phyloP scores from a whole-genome alignment of 2,329 filamentous ascomycete species.

The Cadophora gregata region DNA sequence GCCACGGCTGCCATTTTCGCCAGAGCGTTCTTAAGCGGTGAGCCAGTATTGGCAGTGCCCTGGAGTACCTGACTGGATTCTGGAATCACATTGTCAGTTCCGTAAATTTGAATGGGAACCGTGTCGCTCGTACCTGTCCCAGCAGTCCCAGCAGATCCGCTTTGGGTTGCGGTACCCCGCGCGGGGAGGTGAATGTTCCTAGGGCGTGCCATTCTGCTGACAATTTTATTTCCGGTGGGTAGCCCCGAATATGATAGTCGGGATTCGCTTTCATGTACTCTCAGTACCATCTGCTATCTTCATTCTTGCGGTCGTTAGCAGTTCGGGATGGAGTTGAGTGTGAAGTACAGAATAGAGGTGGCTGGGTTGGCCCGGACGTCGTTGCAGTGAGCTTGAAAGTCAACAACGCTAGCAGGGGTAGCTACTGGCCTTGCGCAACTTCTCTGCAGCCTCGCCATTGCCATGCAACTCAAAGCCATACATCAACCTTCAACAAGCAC shows the following conservation, averaged over 20 bases:
- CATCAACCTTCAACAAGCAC: background rate
- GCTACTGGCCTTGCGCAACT: background rate
- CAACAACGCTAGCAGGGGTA: slow-evolving; percentile 11
- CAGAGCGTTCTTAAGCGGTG: slow-evolving; percentile 1
- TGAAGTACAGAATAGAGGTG: background rate
- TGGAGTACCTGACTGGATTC: background rate
- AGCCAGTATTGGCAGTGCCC: background rate
- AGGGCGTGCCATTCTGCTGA: background rate
- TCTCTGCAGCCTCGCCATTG: slow-evolving; percentile 6
- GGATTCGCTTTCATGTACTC: background rate
- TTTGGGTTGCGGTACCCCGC: background rate
- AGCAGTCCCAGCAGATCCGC: slow-evolving; percentile 1
- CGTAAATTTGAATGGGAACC: background rate
- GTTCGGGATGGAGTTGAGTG: background rate
- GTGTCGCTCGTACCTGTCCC: background rate
- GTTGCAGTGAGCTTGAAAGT: background rate
- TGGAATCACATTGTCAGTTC: background rate
- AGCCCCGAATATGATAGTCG: background rate
- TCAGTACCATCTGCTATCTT: background rate
- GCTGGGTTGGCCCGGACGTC: background rate
- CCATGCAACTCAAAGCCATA: background rate
- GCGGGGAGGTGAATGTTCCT: background rate
- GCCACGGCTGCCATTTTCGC: background rate
- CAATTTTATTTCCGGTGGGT: background rate
- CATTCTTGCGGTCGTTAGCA: background rate